Percentiles rank a stretch among this genome's conserved stretches.
phyloP scores from a whole-genome alignment of 345 rosid species.

The Populus davidiana region DNA sequence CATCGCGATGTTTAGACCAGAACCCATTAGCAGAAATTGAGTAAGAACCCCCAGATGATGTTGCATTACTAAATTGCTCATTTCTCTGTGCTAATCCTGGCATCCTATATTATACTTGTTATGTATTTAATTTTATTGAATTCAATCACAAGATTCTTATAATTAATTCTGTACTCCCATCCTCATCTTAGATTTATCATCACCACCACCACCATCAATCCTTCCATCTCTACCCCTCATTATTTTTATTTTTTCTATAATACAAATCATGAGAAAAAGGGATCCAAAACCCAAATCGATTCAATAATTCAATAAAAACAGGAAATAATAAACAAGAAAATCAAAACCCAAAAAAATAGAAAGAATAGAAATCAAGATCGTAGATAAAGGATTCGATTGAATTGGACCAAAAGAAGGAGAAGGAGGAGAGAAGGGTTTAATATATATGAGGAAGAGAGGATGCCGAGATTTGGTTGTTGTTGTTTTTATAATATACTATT shows the following conservation, averaged over 20 bases:
- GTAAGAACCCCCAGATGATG: slow-evolving; percentile 19
- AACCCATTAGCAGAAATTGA: slow-evolving; percentile 45
- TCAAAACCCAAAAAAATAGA: not conserved
- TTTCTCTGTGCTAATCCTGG: slow-evolving; percentile 74
- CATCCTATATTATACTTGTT: slow-evolving; percentile 36
- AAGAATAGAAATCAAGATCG: not conserved
- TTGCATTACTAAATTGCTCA: slow-evolving; percentile 53
- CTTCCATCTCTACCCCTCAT: not conserved
- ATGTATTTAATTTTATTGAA: not conserved
- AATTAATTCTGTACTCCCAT: not conserved
- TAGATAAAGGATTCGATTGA: not conserved
- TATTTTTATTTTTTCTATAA: too few species aligned
- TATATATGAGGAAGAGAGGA: not conserved
- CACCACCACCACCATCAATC: not conserved
- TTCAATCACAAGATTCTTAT: not conserved
- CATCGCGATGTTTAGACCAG: slow-evolving; percentile 73
- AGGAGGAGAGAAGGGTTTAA: not conserved
- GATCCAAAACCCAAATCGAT: slow-evolving; percentile 13
- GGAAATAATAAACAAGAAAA: not conserved
- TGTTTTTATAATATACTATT: not conserved
- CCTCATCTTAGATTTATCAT: slow-evolving; percentile 2
- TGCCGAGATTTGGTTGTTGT: slow-evolving; percentile 2
- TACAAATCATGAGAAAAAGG: not conserved
- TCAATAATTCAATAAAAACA: not conserved
- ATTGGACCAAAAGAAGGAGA: not conserved